Percentiles rank a stretch among this genome's conserved stretches.
Evolutionary conservation across 2,329 filamentous ascomycete genomes (phyloP).

Genomic region (Xylariaceae sp.): DNA sequence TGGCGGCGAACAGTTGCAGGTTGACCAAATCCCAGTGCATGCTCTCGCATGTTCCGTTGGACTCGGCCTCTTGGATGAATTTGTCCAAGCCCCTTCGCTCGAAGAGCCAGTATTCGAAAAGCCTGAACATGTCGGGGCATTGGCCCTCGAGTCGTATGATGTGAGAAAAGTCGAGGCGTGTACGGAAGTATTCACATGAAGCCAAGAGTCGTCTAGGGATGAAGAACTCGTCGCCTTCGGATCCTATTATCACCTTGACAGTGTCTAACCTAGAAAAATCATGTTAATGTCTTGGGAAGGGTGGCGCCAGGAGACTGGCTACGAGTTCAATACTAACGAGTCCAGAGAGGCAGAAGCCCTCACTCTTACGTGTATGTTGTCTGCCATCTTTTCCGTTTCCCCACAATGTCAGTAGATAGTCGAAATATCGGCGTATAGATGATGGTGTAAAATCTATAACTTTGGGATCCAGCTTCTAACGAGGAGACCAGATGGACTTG

Average conservation of each 20-base stretch:
- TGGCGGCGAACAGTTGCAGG: constrained; percentile 52
- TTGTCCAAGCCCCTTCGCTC: constrained; percentile 23
- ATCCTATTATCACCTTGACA: constrained; percentile 30
- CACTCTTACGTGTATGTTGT: constrained; percentile 15
- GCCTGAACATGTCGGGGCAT: constrained; percentile 31
- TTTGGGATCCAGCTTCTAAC: too few species aligned
- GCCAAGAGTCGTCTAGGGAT: constrained; percentile 28
- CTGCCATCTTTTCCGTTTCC: constrained; percentile 16
- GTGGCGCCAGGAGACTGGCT: not conserved
- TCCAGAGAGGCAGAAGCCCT: constrained; percentile 14
- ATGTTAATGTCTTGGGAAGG: constrained; percentile 10
- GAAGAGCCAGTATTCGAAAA: constrained; percentile 32
- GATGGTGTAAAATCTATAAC: too few species aligned
- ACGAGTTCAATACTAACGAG: constrained; percentile 17
- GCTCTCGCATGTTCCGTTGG: constrained; percentile 28
- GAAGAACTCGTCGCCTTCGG: constrained; percentile 24
- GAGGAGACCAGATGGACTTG: too few species aligned
- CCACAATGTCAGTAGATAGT: too few species aligned
- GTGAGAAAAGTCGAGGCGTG: constrained; percentile 22
- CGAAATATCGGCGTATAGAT: too few species aligned
- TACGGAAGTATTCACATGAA: constrained; percentile 28
- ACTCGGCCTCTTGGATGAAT: constrained; percentile 26
- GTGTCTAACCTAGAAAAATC: constrained; percentile 20
- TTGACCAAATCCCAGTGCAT: constrained; percentile 53
- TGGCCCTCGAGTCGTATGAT: constrained; percentile 29